Evolutionary conservation across 208 protist genomes (phyloP).

Genomic region (Leishmania guyanensis): DNA sequence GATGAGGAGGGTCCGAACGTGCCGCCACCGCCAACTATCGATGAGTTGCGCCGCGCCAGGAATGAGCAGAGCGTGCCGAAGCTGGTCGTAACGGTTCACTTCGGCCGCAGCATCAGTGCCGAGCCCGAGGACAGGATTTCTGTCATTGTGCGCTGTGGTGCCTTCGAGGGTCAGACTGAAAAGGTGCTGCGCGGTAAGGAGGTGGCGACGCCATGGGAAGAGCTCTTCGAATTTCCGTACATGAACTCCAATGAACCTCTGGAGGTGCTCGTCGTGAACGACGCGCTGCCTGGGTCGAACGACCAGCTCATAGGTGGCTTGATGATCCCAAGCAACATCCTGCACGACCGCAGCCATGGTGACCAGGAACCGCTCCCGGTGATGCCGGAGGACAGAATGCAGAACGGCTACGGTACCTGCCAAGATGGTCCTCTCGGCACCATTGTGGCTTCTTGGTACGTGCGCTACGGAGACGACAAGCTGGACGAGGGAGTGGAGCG

Average conservation of each 20-base stretch:
- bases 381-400: slow-evolving; percentile 66
- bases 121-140: slow-evolving; percentile 66
- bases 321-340: slow-evolving; percentile 63
- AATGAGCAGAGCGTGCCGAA: slow-evolving; percentile 48
- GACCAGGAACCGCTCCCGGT: slow-evolving; percentile 82
- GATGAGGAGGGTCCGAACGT: slow-evolving; percentile 37
- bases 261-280: slow-evolving; percentile 85
- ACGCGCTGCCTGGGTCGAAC: slow-evolving; percentile 55
- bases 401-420: slow-evolving; percentile 46
- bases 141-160: slow-evolving; percentile 85
- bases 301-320: slow-evolving; percentile 76
- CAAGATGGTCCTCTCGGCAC: slow-evolving; percentile 78
- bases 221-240: slow-evolving; percentile 91
- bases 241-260: slow-evolving; percentile 76
- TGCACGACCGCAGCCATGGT: slow-evolving; percentile 66
- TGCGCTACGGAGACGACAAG: slow-evolving; percentile 64
- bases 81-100: slow-evolving; percentile 89
- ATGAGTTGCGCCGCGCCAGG: slow-evolving; percentile 61
- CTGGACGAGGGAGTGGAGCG: slow-evolving; percentile 56
- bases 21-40: slow-evolving; percentile 73
- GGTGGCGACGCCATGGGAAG: slow-evolving; percentile 76
- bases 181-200: slow-evolving; percentile 78
- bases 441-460: slow-evolving; percentile 85
- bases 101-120: slow-evolving; percentile 73
- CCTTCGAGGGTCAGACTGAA: slow-evolving; percentile 88